Base-by-base conservation (phyloP, 2,329 filamentous ascomycete species). In the Beauveria scarabaeidicola region DNA sequence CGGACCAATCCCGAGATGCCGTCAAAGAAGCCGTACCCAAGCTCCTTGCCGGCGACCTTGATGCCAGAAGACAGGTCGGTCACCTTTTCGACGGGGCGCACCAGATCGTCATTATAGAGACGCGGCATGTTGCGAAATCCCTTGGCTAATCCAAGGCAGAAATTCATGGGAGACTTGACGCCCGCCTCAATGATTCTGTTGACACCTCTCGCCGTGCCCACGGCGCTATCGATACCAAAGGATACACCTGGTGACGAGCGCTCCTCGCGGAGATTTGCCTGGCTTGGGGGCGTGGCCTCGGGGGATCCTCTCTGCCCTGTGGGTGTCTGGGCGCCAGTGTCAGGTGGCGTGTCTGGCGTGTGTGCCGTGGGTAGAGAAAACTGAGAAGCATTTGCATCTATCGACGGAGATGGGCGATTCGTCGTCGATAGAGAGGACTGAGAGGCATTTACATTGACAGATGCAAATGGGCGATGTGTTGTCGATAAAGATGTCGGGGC, bases 51-150 rank as follows among this genome's bases (percentile, higher is more conserved):
- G 4, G 91, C 92, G 48, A 91, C 86, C 63, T 81, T 86, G 27
- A 96, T 73, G 0, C 92, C 92, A 63, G 86, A 90, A 56, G 84
- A 80, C 53, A 96, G 76, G 55, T 86, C 88, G 0, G 89, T 91
- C 5, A 96, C 89, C 65, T 90, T 90, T 61, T 91, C 88, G 1
- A 82, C 77, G n/a, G 88, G 87, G 9, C 90, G 81, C 1, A 96
- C 85, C 1, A 86, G 92, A 1, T 90, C 85, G 66, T 96, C 91
- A 46, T 91, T 89, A 69, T 96, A 96, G 1, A 96, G 76, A 65
- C 84, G 87, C 0, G 92, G 91, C 6, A 89, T 87, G 66, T 96
- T 96, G 69, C 93, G 88, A 69, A 96, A 95, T 0, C 92, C 92
- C 70, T 88, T 89, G 0, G 91, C 88, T 41, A 96, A 74, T 1